These are phyloP conservation scores for Mortierella sp. DNA, from an alignment of 371 early-diverging fungal species.

Conservation along the genomic window DNA sequence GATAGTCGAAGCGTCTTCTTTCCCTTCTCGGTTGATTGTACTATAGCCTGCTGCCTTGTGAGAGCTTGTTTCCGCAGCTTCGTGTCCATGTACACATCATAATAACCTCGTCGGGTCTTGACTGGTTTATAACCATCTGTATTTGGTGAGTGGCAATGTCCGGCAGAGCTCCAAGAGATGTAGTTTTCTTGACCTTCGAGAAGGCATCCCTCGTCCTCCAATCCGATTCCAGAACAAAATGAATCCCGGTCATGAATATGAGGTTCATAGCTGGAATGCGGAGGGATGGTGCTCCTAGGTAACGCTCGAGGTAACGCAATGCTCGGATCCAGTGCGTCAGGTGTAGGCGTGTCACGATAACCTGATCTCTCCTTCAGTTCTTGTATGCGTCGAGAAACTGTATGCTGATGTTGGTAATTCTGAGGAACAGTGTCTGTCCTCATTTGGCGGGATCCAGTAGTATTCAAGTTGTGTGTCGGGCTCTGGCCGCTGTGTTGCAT, in stretches of 20 bases:
- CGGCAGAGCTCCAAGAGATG: too few relatives aligned
- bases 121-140: slow-evolving; percentile 3
- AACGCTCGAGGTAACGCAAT: slow-evolving; percentile 51
- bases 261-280: neutral
- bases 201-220: slow-evolving; percentile 3
- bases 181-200: neutral
- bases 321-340: slow-evolving; percentile 34
- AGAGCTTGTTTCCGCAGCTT: neutral
- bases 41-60: neutral
- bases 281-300: slow-evolving; percentile 15
- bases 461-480: too few relatives aligned
- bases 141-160: neutral
- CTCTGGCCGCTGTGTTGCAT: too few relatives aligned
- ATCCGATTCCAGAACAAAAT: slow-evolving; percentile 1
- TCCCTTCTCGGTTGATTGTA: slow-evolving; percentile 2
- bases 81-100: neutral
- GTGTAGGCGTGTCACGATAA: neutral
- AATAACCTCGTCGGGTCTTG: neutral
- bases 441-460: slow-evolving; percentile 3
- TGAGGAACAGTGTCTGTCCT: slow-evolving; percentile 5
- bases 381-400: neutral
- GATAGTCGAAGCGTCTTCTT: slow-evolving; percentile 1
- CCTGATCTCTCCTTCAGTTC: neutral
- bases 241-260: slow-evolving; percentile 13
- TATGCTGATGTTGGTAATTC: slow-evolving; percentile 1